Conservation (phyloP, 768 basidiomycete species). For the Amyloporia xantha region DNA sequence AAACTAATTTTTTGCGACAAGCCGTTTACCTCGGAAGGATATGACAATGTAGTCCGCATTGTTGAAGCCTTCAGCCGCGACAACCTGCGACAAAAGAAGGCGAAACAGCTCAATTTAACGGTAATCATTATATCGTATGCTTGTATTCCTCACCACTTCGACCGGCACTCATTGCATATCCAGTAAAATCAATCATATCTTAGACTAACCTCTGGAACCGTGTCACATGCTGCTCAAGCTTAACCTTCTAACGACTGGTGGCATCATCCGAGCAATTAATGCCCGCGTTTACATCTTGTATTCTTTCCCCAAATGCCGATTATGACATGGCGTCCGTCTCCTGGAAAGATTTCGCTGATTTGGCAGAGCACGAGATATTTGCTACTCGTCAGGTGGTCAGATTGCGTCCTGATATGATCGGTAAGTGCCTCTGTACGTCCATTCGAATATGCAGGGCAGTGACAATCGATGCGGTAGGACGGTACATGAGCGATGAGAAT, state of each 20-base stretch:
- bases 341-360: background rate
- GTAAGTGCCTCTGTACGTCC: background rate
- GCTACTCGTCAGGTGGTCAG: background rate
- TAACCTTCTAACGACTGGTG: background rate
- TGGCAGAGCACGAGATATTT: constrained; percentile 2
- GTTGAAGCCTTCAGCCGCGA: background rate
- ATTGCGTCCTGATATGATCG: background rate
- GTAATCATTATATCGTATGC: background rate
- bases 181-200: constrained; percentile 1
- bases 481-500: too few relatives aligned
- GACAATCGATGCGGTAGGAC: too few relatives aligned
- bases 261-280: background rate
- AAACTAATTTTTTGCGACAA: constrained; percentile 4
- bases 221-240: constrained; percentile 1
- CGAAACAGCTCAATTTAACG: background rate
- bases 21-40: background rate
- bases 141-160: background rate
- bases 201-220: constrained; percentile 1
- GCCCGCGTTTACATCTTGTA: background rate
- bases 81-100: constrained; percentile 3
- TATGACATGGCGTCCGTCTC: background rate
- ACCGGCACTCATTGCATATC: background rate
- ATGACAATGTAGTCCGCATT: background rate
- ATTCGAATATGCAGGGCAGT: background rate
- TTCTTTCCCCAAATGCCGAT: background rate